Conservation (phyloP, 805 yeast genomes). For the Blastobotrys attinorum region DNA sequence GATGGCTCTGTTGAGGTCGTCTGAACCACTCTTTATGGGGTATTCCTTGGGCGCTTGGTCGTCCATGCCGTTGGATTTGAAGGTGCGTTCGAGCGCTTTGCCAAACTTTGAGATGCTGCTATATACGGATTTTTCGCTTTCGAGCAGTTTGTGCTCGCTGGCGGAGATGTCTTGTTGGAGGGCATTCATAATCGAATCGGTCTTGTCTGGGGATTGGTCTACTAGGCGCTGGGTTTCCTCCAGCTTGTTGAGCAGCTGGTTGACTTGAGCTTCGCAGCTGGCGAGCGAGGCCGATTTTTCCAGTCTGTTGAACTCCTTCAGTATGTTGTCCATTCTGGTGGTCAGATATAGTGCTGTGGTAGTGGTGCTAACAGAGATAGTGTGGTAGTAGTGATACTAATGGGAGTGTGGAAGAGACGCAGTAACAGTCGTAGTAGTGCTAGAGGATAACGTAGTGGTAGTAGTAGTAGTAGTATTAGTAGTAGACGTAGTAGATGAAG, state of each 20-base stretch:
- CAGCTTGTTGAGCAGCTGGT: conserved; percentile 22
- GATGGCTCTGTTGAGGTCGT: conserved; percentile 34
- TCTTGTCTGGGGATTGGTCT: conserved; percentile 8
- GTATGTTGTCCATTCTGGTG: conserved; percentile 23
- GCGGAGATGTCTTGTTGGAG: conserved; percentile 11
- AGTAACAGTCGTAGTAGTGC: too few relatives aligned
- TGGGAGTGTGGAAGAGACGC: too few relatives aligned
- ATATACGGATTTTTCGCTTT: conserved; percentile 24
- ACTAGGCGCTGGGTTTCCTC: conserved; percentile 21
- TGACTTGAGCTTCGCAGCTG: conserved; percentile 25
- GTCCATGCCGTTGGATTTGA: conserved; percentile 3
- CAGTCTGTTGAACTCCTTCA: conserved; percentile 28
- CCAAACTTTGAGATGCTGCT: conserved; percentile 24
- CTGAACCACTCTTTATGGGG: conserved; percentile 12
- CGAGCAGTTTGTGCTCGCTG: conserved; percentile 16
- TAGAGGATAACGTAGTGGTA: too few relatives aligned
- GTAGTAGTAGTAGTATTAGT: too few relatives aligned
- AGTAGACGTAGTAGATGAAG: too few relatives aligned
- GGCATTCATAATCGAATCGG: conserved; percentile 10
- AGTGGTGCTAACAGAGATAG: too few relatives aligned
- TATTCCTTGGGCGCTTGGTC: conserved; percentile 3
- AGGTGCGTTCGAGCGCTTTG: conserved; percentile 26
- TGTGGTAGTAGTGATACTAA: too few relatives aligned
- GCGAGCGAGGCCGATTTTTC: conserved; percentile 26
- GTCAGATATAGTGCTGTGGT: not conserved